Base-by-base conservation (phyloP, 495 filamentous ascomycete species). In the Penicillium cataractarum region DNA sequence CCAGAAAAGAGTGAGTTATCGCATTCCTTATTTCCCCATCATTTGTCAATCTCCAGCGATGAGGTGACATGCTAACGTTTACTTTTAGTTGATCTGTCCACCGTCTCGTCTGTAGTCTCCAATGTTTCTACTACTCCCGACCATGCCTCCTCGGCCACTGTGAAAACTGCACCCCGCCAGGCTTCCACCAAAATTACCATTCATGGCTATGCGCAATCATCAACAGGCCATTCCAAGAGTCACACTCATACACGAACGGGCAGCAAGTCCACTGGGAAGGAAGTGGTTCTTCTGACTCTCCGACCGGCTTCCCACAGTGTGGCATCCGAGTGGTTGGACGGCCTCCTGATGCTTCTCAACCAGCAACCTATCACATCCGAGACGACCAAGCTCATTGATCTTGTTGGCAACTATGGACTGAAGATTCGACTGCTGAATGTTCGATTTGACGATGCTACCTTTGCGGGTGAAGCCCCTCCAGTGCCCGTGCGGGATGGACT, bases 281-380 rank as follows among this genome's bases (percentile, higher is more conserved):
- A 91, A 66, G 71, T 76, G 21, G 81, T 89, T 0, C 83, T 98
- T 8, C 81, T 99, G 50, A 90, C 86, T 8, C 83, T 99, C n/a
- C 86, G 91, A 62, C 93, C 96, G 5, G 80, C 87, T 49, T 89
- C 88, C 31, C 91, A 95, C 67, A 90, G 86, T 61, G 72, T 93
- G 24, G 96, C 95, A 12, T 93, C 93, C 2, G 96, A 99, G 75
- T 99, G 95, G 95, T 79, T 98, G 0, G 96, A 99, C 71, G 96
- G 96, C 1, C 76, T 99, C 53, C 85, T 97, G 26, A 96, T 99
- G 93, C 78, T 99, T 42, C 82, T 99, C 32, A 92, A 93, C 71
- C 95, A 99, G 71, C 87, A 93, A 44, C 95, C 95, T 12, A 97
- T 99, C 74, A 99, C 96, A n/a, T 83, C 91, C 22, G 94, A 98